These are phyloP conservation scores for Chrysosporium queenslandicum DNA, from an alignment of 2,329 filamentous ascomycete species.

Conservation along the genomic window DNA sequence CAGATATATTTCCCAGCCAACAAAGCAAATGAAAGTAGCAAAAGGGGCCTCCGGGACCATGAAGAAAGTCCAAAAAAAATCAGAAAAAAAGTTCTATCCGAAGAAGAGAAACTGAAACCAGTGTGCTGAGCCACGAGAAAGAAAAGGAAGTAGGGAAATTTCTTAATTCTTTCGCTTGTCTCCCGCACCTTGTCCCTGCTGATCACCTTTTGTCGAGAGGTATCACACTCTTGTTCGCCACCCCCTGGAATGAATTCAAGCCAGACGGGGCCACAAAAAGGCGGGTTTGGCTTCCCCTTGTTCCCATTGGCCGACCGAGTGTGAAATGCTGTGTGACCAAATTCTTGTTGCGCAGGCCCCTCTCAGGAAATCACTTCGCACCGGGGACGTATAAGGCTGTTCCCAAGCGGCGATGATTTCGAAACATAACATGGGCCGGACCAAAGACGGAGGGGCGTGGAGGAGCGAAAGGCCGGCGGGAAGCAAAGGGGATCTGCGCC, in stretches of 20 bases:
- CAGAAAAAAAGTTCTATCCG: constrained; percentile 1
- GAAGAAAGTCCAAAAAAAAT: neutral
- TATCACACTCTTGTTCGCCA: no score
- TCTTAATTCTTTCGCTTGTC: no score
- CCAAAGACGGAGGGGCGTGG: neutral
- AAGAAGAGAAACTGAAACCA: neutral
- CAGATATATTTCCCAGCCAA: neutral
- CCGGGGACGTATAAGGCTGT: no score
- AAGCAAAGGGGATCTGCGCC: no score
- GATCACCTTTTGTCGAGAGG: neutral
- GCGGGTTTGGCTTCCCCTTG: constrained; percentile 1
- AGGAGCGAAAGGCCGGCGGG: neutral
- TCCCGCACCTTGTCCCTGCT: neutral
- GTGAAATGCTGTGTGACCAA: neutral
- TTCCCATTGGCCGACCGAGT: neutral
- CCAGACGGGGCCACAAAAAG: no score
- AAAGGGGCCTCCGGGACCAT: constrained; percentile 1
- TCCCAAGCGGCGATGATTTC: neutral
- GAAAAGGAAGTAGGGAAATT: no score
- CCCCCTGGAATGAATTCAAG: constrained; percentile 7
- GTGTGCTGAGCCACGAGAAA: no score
- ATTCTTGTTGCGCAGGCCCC: no score
- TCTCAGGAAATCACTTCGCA: no score
- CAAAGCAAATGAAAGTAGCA: no score
- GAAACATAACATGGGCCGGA: neutral